phyloP scores from a whole-genome alignment of 371 early-diverging fungal species.

The Mucor racemosus region DNA sequence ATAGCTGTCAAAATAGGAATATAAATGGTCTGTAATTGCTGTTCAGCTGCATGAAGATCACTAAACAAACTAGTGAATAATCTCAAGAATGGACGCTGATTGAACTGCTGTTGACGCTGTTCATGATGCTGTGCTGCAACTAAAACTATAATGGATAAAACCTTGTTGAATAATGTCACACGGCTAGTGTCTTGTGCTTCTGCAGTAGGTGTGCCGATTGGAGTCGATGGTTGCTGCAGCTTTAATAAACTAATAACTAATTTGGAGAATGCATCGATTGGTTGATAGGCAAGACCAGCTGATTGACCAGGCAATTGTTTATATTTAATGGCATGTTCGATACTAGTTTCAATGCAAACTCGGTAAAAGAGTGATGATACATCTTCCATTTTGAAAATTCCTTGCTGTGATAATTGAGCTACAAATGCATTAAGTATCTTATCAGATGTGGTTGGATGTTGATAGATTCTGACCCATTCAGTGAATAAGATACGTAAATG shows the following conservation, averaged over 20 bases:
- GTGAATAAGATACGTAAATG: conserved; percentile 74
- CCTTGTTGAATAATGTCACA: conserved; percentile 70
- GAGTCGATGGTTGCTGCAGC: conserved; percentile 42
- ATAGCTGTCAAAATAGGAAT: conserved; percentile 74
- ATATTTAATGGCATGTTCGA: conserved; percentile 75
- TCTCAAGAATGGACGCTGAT: conserved; percentile 92
- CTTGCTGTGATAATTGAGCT: conserved; percentile 76
- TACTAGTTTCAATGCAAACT: conserved; percentile 81
- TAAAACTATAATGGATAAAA: conserved; percentile 84
- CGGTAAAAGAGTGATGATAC: conserved; percentile 87
- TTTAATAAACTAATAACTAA: conserved; percentile 76
- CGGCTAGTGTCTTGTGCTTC: conserved; percentile 44
- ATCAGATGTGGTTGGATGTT: conserved; percentile 82
- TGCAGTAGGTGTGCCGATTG: conserved; percentile 7
- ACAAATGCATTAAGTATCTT: conserved; percentile 69
- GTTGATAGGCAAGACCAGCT: conserved; percentile 67
- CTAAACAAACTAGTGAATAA: conserved; percentile 84
- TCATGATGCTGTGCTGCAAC: conserved; percentile 87
- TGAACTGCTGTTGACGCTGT: conserved; percentile 77
- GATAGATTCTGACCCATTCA: conserved; percentile 91
- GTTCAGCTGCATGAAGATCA: conserved; percentile 78
- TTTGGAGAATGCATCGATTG: conserved; percentile 85
- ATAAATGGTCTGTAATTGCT: conserved; percentile 70
- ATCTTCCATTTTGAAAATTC: conserved; percentile 76
- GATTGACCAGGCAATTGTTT: conserved; percentile 53